Conservation (phyloP, 2,329 filamentous ascomycete genomes). For the Ceratocystiopsis brevicomis region DNA sequence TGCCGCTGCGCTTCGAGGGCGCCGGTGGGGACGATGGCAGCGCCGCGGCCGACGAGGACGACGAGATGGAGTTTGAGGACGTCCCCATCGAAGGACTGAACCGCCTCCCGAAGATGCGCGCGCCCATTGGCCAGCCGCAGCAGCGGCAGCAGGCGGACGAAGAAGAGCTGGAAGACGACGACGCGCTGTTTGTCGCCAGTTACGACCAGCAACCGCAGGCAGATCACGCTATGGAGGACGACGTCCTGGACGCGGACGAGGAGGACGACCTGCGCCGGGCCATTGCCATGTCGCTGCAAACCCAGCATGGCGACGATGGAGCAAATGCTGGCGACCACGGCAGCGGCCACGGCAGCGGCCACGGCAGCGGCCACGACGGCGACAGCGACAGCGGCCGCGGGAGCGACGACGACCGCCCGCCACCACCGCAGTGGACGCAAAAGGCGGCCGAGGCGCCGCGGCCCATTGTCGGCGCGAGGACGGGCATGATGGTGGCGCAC, state of each 20-base stretch:
- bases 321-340: constrained; percentile 12
- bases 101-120: constrained; percentile 45
- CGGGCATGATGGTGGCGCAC: constrained; percentile 47
- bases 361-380: constrained; percentile 12
- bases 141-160: constrained; percentile 7
- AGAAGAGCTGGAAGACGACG: constrained; percentile 17
- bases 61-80: constrained; percentile 67
- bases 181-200: constrained; percentile 36
- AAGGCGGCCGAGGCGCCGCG: constrained; percentile 30
- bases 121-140: constrained; percentile 7
- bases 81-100: constrained; percentile 84
- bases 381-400: constrained; percentile 19
- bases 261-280: constrained; percentile 55
- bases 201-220: constrained; percentile 12
- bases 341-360: constrained; percentile 15
- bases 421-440: constrained; percentile 36
- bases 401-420: constrained; percentile 19
- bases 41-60: constrained; percentile 44
- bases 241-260: constrained; percentile 17
- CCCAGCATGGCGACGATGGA: constrained; percentile 27
- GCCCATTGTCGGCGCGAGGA: constrained; percentile 27
- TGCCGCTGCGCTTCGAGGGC: constrained; percentile 35
- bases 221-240: constrained; percentile 13
- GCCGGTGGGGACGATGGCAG: constrained; percentile 39
- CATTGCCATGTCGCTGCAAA: constrained; percentile 68